Evolutionary conservation across 1,139 yeast genomes (phyloP).

Genomic region (Debaryomycetaceae sp.): DNA sequence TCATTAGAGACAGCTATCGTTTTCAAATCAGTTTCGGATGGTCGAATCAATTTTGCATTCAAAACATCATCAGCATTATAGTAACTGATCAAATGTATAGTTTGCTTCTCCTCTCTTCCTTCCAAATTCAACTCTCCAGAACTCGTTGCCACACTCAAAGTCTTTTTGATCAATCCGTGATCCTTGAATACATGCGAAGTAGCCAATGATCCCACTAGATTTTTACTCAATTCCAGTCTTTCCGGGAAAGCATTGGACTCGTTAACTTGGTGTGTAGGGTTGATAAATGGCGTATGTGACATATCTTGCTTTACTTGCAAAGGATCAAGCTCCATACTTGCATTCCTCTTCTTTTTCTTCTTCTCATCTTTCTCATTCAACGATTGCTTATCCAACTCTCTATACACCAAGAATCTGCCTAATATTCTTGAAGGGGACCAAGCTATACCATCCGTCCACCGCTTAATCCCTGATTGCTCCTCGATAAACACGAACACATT

Average conservation of each 20-base stretch:
- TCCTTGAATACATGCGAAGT: constrained; percentile 67
- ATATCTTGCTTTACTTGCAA: constrained; percentile 5
- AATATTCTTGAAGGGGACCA: constrained; percentile 91
- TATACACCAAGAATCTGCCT: constrained; percentile 77
- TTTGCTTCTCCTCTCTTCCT: constrained; percentile 32
- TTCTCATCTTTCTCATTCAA: constrained; percentile 27
- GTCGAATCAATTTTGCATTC: constrained; percentile 53
- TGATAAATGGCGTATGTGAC: constrained; percentile 9
- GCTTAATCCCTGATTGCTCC: constrained; percentile 74
- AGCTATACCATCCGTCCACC: constrained; percentile 93
- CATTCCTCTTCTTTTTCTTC: constrained; percentile 30
- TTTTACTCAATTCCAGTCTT: constrained; percentile 16
- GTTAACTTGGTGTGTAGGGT: constrained; percentile 16
- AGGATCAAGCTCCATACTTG: constrained; percentile 17
- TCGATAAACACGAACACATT: constrained; percentile 83
- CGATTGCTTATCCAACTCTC: constrained; percentile 67
- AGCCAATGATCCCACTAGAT: constrained; percentile 53
- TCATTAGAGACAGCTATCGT: constrained; percentile 53
- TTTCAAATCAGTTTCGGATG: constrained; percentile 54
- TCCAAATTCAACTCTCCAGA: constrained; percentile 33
- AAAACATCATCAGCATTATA: constrained; percentile 73
- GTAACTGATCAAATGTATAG: constrained; percentile 76
- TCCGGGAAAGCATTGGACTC: background rate
- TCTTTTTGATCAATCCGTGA: constrained; percentile 78
- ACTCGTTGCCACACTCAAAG: constrained; percentile 56